Conservation (phyloP, 352 stramenopile species). For the Lagenidium sp. region DNA sequence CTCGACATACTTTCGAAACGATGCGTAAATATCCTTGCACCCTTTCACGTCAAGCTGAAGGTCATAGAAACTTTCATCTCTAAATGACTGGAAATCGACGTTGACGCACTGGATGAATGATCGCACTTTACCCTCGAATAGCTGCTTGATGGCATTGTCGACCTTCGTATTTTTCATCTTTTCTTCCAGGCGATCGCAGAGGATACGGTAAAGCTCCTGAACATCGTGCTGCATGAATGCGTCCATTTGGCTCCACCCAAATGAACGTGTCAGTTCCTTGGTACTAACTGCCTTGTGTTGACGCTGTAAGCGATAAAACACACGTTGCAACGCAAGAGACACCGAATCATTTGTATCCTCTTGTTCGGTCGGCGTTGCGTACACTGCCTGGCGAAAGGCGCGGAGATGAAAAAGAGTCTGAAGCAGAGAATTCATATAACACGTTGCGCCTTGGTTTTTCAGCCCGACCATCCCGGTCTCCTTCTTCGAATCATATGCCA, state of each 20-base stretch:
- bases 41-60: constrained; percentile 91
- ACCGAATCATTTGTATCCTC: constrained; percentile 84
- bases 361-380: constrained; percentile 61
- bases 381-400: constrained; percentile 80
- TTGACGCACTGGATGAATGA: constrained; percentile 90
- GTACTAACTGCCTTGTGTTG: constrained; percentile 80
- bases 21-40: constrained; percentile 82
- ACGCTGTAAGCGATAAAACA: constrained; percentile 79
- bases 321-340: constrained; percentile 70
- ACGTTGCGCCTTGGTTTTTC: constrained; percentile 89
- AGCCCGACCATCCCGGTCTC: constrained; percentile 83
- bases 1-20: constrained; percentile 89
- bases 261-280: constrained; percentile 89
- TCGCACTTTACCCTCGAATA: constrained; percentile 88
- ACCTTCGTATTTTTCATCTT: constrained; percentile 89
- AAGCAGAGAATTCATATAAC: constrained; percentile 92
- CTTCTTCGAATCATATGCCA: constrained; percentile 66
- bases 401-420: constrained; percentile 89
- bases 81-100: constrained; percentile 82
- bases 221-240: constrained; percentile 93
- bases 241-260: constrained; percentile 89
- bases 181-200: constrained; percentile 89
- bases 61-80: constrained; percentile 91
- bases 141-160: constrained; percentile 66
- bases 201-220: constrained; percentile 86